Base-by-base conservation (phyloP, 768 basidiomycete genomes). In the Amanita thiersii region DNA sequence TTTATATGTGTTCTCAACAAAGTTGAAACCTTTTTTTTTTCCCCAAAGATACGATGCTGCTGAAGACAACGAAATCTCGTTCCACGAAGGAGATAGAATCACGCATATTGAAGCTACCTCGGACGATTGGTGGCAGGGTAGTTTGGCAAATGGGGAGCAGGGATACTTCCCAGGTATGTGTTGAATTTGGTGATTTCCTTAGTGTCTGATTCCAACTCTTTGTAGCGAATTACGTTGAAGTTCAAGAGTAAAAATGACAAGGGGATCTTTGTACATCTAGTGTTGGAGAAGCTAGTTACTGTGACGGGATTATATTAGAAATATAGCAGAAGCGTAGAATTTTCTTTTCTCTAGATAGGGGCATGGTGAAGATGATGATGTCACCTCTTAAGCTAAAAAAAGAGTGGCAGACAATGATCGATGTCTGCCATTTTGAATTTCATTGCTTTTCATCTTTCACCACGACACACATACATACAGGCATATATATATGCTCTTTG, bases 71-170 rank as follows among this genome's bases (percentile, higher is more conserved):
- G 92, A 96, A 55, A 63, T 96, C 20, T 72, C 80, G 2, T 90
- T 97, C 73, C 65, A 57, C 21, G 91, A 90, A 57, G 88, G 87
- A 19, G 91, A 92, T 25, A 63, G 67, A 43, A 86, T 96, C 55
- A 70, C 66, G 12, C 69, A 83, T 42, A 86, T 96, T 40, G 86
- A 89, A 53, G 78, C 81, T 40, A 79, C 77, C 4, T 81, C 77
- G 6, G 87, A 89, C n/a, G 88, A 88, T 50, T 91, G 88, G 89
- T 91, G 88, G 88, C 69, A 79, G 48, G 87, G 88, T 2, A 73
- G 62, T 51, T 73, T 75, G 50, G 37, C 55, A 23, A 55, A 66
- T 40, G 82, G 82, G 1, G 62, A 73, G 28, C 53, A 66, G 37
- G 87, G 86, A 15, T 63, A 86, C 52, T 88, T 88, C 74, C 85